phyloP scores from a whole-genome alignment of 805 yeast genomes.

The Teunomyces gatunensis region DNA sequence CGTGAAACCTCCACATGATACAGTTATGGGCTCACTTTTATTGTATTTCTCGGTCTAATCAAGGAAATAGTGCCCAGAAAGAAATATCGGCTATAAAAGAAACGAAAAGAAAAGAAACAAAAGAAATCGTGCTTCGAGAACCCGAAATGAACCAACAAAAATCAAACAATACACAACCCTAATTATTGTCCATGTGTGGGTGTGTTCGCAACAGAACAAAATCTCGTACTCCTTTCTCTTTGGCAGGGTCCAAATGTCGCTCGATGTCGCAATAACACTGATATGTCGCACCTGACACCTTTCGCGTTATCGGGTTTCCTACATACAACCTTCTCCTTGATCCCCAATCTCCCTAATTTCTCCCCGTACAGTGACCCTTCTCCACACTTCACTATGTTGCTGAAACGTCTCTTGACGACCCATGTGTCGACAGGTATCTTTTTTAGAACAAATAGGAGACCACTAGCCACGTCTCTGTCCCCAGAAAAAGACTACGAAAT shows the following conservation, averaged over 20 bases:
- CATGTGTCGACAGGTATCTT: not conserved
- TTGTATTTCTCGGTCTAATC: no score
- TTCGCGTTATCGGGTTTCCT: constrained; percentile 4
- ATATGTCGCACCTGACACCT: not conserved
- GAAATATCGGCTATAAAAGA: not conserved
- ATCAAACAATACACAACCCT: not conserved
- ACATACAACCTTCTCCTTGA: not conserved
- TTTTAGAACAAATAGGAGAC: not conserved
- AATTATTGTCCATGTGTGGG: not conserved
- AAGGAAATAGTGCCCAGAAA: no score
- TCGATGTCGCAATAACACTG: not conserved
- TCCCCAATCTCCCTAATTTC: not conserved
- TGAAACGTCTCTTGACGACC: not conserved
- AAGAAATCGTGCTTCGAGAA: not conserved
- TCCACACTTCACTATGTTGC: not conserved
- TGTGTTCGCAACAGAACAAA: not conserved
- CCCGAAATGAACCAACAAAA: not conserved
- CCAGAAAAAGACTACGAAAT: constrained; percentile 10
- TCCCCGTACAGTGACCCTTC: not conserved
- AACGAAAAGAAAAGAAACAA: not conserved
- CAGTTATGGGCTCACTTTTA: not conserved
- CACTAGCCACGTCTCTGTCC: constrained; percentile 5
- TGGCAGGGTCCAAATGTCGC: not conserved
- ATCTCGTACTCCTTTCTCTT: not conserved
- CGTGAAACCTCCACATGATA: not conserved